Base-by-base conservation (phyloP, 2,329 filamentous ascomycete species). In the Chrysoporthe austroafricana region DNA sequence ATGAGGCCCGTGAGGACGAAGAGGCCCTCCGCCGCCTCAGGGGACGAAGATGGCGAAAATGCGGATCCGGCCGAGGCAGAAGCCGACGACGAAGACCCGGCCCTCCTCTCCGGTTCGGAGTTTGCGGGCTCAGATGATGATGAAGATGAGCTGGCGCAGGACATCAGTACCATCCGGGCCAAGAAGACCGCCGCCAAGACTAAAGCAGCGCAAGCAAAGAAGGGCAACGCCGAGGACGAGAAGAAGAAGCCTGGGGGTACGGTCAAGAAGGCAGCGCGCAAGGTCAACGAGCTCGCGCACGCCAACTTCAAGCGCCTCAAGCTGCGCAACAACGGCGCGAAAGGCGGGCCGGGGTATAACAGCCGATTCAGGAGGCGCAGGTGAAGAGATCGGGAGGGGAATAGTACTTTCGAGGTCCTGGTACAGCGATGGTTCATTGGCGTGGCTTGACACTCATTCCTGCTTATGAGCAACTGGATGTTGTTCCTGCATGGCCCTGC, bases 231-330 rank as follows among this genome's bases (percentile, higher is more conserved):
- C 71, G 75, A 75, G 8, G 64, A 43, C 21, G 66, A 69, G 21
- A 71, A 70, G 54, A 77, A 75, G 62, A 64, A 62, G 48, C 56
- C 66, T 5, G 70, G 69, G 48, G 82, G 81, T 18, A 76, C 77
- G 46, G 80, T 88, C 57, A 84, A 84, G 75, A 86, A 84, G 75
- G 80, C 80, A 6, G 81, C 79, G 34, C 84, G 83, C 73, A 91
- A 90, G 79, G 86, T 91, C 62, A 89, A 86, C 73, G 87, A 87
- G 70, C 77, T 88, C 72, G 88, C 88, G 16, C 85, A 90, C 73
- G 84, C 87, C 70, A 91, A 91, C 78, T 91, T 90, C 77, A 88
- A 88, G 76, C 79, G 86, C 66, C 76, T 91, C 68, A 91, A 91
- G 80, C 78, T 91, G 74, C 82, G 81, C 72, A 90, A 89, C 72